Percentiles rank a stretch among this genome's conserved stretches.
phyloP scores from a whole-genome alignment of 495 filamentous ascomycete species.

The Talaromyces borbonicus region DNA sequence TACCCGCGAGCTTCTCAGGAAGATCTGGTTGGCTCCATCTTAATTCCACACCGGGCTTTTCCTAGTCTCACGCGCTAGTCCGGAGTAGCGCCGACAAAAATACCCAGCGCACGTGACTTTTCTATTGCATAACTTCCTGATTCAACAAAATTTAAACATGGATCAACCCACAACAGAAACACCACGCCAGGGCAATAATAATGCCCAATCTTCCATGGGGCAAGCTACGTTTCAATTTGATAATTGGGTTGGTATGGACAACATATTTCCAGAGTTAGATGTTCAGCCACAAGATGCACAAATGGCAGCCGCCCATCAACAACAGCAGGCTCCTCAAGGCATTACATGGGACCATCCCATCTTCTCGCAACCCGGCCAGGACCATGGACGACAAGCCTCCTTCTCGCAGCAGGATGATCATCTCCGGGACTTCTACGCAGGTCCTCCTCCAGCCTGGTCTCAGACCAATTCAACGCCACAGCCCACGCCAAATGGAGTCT shows the following conservation, averaged over 20 bases:
- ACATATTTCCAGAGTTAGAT: conserved; percentile 22
- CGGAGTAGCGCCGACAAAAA: too few species aligned
- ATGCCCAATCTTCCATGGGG: conserved; percentile 21
- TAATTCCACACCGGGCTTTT: neutral
- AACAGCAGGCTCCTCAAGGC: conserved; percentile 17
- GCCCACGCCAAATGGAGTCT: conserved; percentile 14
- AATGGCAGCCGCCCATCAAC: conserved; percentile 17
- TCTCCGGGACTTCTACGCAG: conserved; percentile 26
- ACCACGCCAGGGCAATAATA: conserved; percentile 21
- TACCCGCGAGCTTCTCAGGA: neutral
- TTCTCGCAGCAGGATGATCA: conserved; percentile 13
- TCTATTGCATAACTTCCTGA: too few species aligned
- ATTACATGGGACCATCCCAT: conserved; percentile 30
- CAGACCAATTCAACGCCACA: conserved; percentile 18
- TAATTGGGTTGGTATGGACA: conserved; percentile 31
- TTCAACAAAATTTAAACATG: too few species aligned
- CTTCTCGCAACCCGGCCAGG: conserved; percentile 22
- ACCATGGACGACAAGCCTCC: conserved; percentile 11
- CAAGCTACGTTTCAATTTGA: conserved; percentile 20
- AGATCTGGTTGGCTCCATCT: neutral
- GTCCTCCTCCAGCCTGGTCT: conserved; percentile 29
- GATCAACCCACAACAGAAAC: conserved; percentile 20
- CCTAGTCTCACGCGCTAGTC: neutral
- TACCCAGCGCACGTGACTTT: neutral
- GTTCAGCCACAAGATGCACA: conserved; percentile 17